Conservation (phyloP, 345 rosid species). For the Isatis tinctoria region DNA sequence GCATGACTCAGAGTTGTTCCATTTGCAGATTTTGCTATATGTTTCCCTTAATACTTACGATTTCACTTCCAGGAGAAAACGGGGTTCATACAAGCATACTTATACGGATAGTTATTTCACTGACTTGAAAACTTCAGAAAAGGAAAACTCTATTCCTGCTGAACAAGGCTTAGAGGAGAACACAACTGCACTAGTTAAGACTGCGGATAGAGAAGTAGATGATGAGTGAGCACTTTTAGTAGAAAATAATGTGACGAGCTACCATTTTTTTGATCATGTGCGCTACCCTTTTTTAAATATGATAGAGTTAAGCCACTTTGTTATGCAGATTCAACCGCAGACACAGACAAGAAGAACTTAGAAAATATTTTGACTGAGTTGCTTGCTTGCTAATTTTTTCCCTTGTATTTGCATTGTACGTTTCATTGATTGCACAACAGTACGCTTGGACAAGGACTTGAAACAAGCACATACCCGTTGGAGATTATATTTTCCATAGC, state of each 20-base stretch:
- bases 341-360: conserved; percentile 41
- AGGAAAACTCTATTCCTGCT: conserved; percentile 27
- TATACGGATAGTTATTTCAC: conserved; percentile 25
- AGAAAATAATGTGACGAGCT: background rate
- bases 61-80: conserved; percentile 41
- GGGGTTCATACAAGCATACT: conserved; percentile 44
- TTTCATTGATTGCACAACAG: no score
- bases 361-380: conserved; percentile 49
- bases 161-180: conserved; percentile 32
- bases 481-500: no score
- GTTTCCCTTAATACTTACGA: conserved; percentile 3
- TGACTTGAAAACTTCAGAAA: conserved; percentile 40
- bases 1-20: conserved; percentile 1
- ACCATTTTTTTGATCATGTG: no score
- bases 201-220: conserved; percentile 30
- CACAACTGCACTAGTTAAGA: conserved; percentile 24
- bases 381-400: conserved; percentile 45
- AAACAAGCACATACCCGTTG: no score
- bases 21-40: background rate
- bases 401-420: no score
- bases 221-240: conserved; percentile 43
- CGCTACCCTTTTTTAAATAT: conserved; percentile 22
- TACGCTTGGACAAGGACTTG: no score
- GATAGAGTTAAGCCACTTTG: conserved; percentile 7
- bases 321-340: conserved; percentile 38